These are phyloP conservation scores for Vitis hybrid DNA, from an alignment of 177 flowering plant genomes.

Conservation along the genomic window DNA sequence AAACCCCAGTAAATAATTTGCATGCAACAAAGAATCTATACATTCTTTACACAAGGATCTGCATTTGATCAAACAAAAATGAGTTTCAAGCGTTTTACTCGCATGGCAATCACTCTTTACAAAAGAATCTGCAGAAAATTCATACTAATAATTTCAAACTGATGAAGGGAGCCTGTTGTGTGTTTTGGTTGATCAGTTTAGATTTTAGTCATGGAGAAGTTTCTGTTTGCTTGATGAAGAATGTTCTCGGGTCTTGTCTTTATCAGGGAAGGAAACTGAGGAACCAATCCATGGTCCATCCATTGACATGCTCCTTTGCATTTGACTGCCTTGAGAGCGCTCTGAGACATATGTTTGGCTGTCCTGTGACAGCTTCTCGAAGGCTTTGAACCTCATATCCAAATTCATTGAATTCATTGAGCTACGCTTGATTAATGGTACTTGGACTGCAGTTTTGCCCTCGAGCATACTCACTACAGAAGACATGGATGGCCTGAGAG, in stretches of 20 bases:
- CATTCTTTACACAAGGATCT: neutral
- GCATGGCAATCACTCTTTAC: neutral
- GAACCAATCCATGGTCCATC: slow-evolving; percentile 60
- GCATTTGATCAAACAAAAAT: neutral
- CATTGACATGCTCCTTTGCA: slow-evolving; percentile 30
- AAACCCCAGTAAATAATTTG: too few relatives aligned
- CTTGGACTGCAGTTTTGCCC: slow-evolving; percentile 51
- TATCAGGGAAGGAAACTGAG: slow-evolving; percentile 25
- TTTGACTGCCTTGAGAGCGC: slow-evolving; percentile 29
- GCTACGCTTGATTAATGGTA: slow-evolving; percentile 41
- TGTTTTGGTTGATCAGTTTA: neutral
- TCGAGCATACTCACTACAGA: slow-evolving; percentile 73
- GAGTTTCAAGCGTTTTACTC: neutral
- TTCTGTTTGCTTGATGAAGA: slow-evolving; percentile 23
- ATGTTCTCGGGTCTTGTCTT: slow-evolving; percentile 26
- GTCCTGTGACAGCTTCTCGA: slow-evolving; percentile 54
- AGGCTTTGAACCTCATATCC: slow-evolving; percentile 54
- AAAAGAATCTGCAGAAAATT: neutral
- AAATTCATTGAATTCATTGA: neutral
- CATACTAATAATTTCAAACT: neutral
- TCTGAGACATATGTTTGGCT: slow-evolving; percentile 39
- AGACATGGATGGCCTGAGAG: slow-evolving; percentile 77
- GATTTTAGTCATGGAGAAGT: slow-evolving; percentile 22
- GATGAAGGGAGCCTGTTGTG: neutral
- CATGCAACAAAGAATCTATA: neutral